These are phyloP conservation scores for Setaria italica DNA, from an alignment of 202 grass and related monocot species.

Conservation along the genomic window DNA sequence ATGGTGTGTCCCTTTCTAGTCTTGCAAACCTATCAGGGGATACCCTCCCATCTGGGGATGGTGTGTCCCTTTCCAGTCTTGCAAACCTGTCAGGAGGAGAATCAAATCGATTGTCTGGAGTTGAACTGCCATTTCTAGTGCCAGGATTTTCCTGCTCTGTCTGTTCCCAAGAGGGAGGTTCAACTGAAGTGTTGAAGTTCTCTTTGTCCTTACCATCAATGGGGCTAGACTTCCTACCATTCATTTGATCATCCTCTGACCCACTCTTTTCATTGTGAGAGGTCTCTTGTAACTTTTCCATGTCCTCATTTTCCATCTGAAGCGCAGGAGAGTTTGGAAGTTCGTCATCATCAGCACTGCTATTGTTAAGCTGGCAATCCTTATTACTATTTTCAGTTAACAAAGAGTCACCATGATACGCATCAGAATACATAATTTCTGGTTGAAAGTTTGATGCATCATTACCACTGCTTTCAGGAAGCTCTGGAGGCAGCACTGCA, in stretches of 20 bases:
- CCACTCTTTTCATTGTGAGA: slow-evolving; percentile 47
- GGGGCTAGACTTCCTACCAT: slow-evolving; percentile 44
- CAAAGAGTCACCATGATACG: slow-evolving; percentile 60
- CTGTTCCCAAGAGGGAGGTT: slow-evolving; percentile 40
- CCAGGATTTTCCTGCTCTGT: slow-evolving; percentile 42
- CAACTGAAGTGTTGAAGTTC: slow-evolving; percentile 51
- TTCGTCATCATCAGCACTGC: slow-evolving; percentile 48
- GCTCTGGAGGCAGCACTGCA: slow-evolving; percentile 25
- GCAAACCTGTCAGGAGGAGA: slow-evolving; percentile 49
- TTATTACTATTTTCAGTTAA: slow-evolving; percentile 56
- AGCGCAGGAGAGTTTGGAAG: slow-evolving; percentile 40
- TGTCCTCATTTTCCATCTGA: slow-evolving; percentile 54
- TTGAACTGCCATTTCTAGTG: slow-evolving; percentile 49
- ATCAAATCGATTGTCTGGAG: slow-evolving; percentile 44
- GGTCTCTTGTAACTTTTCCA: slow-evolving; percentile 31
- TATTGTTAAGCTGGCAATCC: slow-evolving; percentile 54
- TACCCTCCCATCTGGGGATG: slow-evolving; percentile 57
- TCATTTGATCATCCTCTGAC: slow-evolving; percentile 47
- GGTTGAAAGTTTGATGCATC: slow-evolving; percentile 48
- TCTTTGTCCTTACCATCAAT: slow-evolving; percentile 36
- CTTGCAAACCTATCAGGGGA: slow-evolving; percentile 49
- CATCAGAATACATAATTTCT: slow-evolving; percentile 52
- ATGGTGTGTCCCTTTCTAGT: slow-evolving; percentile 55
- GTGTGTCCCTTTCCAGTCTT: slow-evolving; percentile 56
- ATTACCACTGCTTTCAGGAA: slow-evolving; percentile 55